phyloP scores from a whole-genome alignment of 2,329 filamentous ascomycete species.

The Epichloe gansuensis region DNA sequence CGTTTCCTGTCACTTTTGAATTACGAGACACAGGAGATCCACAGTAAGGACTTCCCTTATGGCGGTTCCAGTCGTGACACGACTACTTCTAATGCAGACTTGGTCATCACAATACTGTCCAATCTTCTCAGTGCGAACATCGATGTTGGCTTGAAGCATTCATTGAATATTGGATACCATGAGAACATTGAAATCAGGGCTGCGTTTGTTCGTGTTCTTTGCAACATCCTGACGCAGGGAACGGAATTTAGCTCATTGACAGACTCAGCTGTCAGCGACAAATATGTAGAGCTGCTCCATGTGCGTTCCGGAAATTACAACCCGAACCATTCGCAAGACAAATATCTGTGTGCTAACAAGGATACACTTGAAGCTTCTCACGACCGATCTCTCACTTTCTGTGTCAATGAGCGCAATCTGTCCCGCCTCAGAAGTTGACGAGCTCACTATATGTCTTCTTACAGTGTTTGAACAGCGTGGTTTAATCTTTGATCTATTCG shows the following conservation, averaged over 20 bases:
- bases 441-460: slow-evolving; percentile 52
- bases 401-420: slow-evolving; percentile 53
- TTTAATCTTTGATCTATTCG: slow-evolving; percentile 47
- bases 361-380: slow-evolving; percentile 35
- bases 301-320: slow-evolving; percentile 12
- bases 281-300: slow-evolving; percentile 52
- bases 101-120: slow-evolving; percentile 54
- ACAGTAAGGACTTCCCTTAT: slow-evolving; percentile 15
- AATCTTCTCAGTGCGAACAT: slow-evolving; percentile 60
- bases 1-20: slow-evolving; percentile 54
- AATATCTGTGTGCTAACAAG: background rate
- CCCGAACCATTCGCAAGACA: background rate
- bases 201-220: slow-evolving; percentile 56
- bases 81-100: slow-evolving; percentile 40
- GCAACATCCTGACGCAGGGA: slow-evolving; percentile 58
- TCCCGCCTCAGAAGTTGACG: slow-evolving; percentile 55
- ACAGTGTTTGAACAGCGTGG: slow-evolving; percentile 59
- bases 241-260: slow-evolving; percentile 58
- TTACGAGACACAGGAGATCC: slow-evolving; percentile 36
- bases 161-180: slow-evolving; percentile 56
- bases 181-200: slow-evolving; percentile 57
- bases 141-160: slow-evolving; percentile 58
- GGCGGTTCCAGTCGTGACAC: slow-evolving; percentile 37
- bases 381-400: slow-evolving; percentile 48
- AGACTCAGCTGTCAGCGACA: slow-evolving; percentile 53